Evolutionary conservation across 495 filamentous ascomycete species (phyloP).

Genomic region (Trichoderma reesei): DNA sequence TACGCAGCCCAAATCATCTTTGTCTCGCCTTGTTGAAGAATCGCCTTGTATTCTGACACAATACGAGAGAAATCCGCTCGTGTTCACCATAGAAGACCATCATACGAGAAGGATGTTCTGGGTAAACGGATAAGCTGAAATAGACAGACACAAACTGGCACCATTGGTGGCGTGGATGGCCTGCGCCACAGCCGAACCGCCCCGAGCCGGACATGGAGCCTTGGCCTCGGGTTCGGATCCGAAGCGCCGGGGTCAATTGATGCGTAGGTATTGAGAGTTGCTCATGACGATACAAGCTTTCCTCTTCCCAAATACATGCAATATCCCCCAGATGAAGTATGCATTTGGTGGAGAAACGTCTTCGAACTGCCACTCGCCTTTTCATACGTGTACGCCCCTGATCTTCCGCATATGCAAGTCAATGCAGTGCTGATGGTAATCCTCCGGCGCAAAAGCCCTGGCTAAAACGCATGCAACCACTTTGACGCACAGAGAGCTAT

Average conservation of each 20-base stretch:
- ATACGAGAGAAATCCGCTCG: not conserved
- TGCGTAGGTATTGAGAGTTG: too few species aligned
- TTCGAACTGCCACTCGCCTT: not conserved
- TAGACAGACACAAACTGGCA: not conserved
- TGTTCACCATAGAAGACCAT: not conserved
- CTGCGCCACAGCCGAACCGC: not conserved
- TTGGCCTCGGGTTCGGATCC: not conserved
- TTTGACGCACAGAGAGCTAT: not conserved
- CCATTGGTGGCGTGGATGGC: not conserved
- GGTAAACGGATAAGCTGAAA: not conserved
- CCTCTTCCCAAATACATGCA: too few species aligned
- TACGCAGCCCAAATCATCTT: not conserved
- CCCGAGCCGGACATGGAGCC: not conserved
- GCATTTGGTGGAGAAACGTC: not conserved
- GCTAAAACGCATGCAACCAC: not conserved
- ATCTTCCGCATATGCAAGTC: not conserved
- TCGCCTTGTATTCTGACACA: not conserved
- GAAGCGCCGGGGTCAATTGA: not conserved
- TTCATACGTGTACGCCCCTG: not conserved
- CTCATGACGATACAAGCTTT: too few species aligned
- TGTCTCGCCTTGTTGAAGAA: not conserved
- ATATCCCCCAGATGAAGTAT: too few species aligned
- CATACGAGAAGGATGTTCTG: not conserved
- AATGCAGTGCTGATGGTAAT: not conserved
- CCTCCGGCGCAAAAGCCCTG: not conserved